Evolutionary conservation across 257 asterid genomes (phyloP).

Genomic region (Galeopsis tetrahit): DNA sequence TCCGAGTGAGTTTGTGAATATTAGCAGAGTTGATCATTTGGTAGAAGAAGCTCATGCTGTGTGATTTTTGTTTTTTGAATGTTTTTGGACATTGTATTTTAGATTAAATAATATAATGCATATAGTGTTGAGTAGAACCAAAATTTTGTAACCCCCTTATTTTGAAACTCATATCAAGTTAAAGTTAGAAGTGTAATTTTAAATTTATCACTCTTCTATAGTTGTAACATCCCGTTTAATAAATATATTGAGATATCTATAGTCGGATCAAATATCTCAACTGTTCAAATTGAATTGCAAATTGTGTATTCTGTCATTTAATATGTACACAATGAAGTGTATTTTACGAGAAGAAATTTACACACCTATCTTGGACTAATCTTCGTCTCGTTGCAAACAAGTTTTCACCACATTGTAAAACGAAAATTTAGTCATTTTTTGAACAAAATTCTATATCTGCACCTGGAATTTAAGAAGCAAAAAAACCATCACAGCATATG

Average conservation of each 20-base stretch:
- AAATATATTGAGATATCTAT: too few species aligned
- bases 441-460: too few species aligned
- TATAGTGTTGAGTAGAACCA: conserved; percentile 16
- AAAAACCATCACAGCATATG: neutral
- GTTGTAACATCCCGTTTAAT: too few species aligned
- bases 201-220: too few species aligned
- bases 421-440: neutral
- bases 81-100: conserved; percentile 16
- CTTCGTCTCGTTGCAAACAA: too few species aligned
- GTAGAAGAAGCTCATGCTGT: conserved; percentile 37
- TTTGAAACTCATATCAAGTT: neutral
- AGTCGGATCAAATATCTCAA: too few species aligned
- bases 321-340: too few species aligned
- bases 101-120: conserved; percentile 19
- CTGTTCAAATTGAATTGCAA: too few species aligned
- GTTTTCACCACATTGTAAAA: too few species aligned
- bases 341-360: too few species aligned
- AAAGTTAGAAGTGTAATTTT: neutral
- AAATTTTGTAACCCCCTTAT: neutral
- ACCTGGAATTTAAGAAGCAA: neutral
- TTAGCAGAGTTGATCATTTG: conserved; percentile 28
- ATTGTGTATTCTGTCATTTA: too few species aligned
- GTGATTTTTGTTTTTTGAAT: conserved; percentile 23
- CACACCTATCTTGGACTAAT: too few species aligned
- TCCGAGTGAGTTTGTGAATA: conserved; percentile 25